A percentile compares a stretch with the other conserved stretches of the same genome.
Evolutionary conservation across 345 rosid species (phyloP).

Genomic region (Murraya paniculata): DNA sequence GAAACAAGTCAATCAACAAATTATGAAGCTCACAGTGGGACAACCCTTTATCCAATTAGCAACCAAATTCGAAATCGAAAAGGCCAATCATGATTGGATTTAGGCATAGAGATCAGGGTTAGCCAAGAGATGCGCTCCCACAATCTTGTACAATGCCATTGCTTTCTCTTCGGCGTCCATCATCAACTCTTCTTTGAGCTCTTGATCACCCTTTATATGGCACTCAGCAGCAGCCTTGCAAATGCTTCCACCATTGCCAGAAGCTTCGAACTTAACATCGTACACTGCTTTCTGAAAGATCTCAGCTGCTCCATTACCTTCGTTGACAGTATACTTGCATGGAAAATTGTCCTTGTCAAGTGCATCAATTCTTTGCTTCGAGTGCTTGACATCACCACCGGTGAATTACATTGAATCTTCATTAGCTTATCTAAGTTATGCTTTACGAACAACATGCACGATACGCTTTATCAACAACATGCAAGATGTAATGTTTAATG

Average conservation of each 20-base stretch:
- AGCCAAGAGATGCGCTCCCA: conserved; percentile 38
- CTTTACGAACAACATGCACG: no score
- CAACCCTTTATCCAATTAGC: no score
- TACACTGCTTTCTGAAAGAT: no score
- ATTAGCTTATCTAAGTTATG: not conserved
- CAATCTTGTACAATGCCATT: conserved; percentile 22
- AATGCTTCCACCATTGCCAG: conserved; percentile 9
- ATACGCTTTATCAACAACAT: no score
- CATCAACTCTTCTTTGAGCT: conserved; percentile 26
- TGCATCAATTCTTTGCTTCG: conserved; percentile 34
- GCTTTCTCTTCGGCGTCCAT: conserved; percentile 23
- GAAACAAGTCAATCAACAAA: no score
- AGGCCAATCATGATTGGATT: no score
- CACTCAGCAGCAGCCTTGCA: not conserved
- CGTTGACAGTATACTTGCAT: conserved; percentile 28
- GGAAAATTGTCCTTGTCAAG: conserved; percentile 30
- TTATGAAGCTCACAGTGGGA: no score
- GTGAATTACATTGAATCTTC: not conserved
- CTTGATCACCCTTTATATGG: not conserved
- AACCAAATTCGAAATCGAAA: no score
- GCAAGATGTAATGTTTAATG: no score
- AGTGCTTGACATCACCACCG: conserved; percentile 1
- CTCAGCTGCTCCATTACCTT: no score
- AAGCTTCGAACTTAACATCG: conserved; percentile 16
- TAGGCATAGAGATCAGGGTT: conserved; percentile 41